A percentile compares a stretch with the other conserved stretches of the same genome.
Conservation (phyloP, 2,329 filamentous ascomycete species). For the Colletotrichum coccodes region DNA sequence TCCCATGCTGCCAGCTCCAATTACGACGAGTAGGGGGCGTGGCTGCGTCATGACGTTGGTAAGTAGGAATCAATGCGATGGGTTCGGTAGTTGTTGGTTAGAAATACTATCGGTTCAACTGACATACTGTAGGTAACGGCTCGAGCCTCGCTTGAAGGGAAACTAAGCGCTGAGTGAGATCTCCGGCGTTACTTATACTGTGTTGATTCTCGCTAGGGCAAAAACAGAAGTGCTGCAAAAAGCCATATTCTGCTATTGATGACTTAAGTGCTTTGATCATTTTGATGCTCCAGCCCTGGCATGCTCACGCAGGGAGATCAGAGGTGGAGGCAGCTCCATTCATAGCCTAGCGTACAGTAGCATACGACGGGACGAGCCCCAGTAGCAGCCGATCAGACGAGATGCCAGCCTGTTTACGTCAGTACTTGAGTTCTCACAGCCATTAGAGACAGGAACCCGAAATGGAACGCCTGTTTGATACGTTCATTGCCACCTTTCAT, state of each 20-base stretch:
- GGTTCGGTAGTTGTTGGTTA: neutral
- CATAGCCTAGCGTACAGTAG: neutral
- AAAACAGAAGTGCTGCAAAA: neutral
- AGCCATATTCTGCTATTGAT: neutral
- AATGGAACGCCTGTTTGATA: neutral
- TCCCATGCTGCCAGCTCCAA: slow-evolving; percentile 19
- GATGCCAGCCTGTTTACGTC: neutral
- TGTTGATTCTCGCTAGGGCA: neutral
- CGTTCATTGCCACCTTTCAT: neutral
- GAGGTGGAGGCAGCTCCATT: neutral
- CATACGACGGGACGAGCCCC: neutral
- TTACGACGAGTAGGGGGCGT: slow-evolving; percentile 4
- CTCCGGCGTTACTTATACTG: neutral
- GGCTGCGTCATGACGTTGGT: neutral
- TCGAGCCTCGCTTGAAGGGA: neutral
- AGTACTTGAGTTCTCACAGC: neutral
- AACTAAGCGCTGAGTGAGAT: neutral
- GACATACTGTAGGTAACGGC: neutral
- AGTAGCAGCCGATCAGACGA: neutral
- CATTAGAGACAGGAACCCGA: neutral
- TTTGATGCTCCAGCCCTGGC: neutral
- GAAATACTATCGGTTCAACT: neutral
- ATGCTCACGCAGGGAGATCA: neutral
- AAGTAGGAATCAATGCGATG: neutral
- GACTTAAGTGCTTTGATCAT: neutral